phyloP scores from a whole-genome alignment of 768 basidiomycete species.

The Panellus pusillus region DNA sequence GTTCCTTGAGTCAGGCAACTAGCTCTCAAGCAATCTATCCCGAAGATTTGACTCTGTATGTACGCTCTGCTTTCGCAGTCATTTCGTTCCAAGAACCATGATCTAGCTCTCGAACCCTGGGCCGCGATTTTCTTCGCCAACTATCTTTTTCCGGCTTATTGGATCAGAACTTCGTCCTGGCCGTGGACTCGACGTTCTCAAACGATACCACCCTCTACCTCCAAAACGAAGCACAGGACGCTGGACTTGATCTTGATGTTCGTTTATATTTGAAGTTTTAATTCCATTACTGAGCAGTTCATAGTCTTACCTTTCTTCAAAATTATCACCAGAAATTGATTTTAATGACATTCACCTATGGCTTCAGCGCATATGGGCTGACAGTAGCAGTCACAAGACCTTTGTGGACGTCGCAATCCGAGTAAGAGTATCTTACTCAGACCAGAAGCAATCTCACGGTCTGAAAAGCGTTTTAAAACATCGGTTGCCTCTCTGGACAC shows the following conservation, averaged over 20 bases:
- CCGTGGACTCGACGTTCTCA: conserved; percentile 50
- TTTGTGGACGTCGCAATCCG: conserved; percentile 60
- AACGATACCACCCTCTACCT: conserved; percentile 52
- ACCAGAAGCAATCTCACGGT: not conserved
- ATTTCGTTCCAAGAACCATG: not conserved
- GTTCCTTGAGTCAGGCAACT: conserved; percentile 36
- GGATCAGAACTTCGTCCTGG: conserved; percentile 49
- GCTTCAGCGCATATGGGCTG: conserved; percentile 51
- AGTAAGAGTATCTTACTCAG: conserved; percentile 37
- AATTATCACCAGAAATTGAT: conserved; percentile 51
- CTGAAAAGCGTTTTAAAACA: conserved; percentile 55
- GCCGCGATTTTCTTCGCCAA: conserved; percentile 56
- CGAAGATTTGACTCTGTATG: conserved; percentile 32
- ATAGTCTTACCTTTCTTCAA: conserved; percentile 60
- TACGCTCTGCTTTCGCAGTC: not conserved
- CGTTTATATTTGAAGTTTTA: conserved; percentile 16
- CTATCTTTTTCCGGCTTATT: conserved; percentile 54
- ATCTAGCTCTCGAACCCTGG: conserved; percentile 35
- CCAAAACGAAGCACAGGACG: conserved; percentile 60
- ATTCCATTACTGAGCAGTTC: conserved; percentile 12
- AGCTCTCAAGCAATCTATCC: conserved; percentile 24
- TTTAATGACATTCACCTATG: conserved; percentile 38
- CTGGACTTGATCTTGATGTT: conserved; percentile 60
- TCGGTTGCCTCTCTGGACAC: conserved; percentile 57
- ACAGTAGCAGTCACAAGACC: conserved; percentile 53